A percentile compares a stretch with the other conserved stretches of the same genome.
phyloP scores from a whole-genome alignment of 129 eudicot species.

The Helianthus annuus region HanXRQr2.0-SUNRISE NC_035446.2:93596471-93596970 shows the following conservation, averaged over 20 bases:
- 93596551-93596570: no score
- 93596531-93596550: background rate
- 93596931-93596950: background rate
- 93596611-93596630: background rate
- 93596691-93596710: slow-evolving; percentile 8
- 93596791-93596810: slow-evolving; percentile 28
- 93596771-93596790: slow-evolving; percentile 18
- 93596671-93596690: slow-evolving; percentile 14
- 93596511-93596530: background rate
- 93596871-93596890: slow-evolving; percentile 31
- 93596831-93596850: slow-evolving; percentile 33
- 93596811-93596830: slow-evolving; percentile 1
- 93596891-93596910: background rate
- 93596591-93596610: no score
- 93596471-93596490: background rate
- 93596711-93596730: slow-evolving; percentile 11
- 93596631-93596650: background rate
- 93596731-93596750: slow-evolving; percentile 25
- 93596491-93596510: background rate
- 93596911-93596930: slow-evolving; percentile 1
- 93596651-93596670: background rate
- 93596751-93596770: slow-evolving; percentile 16
- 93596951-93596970: slow-evolving; percentile 18
- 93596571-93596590: no score
- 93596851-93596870: slow-evolving; percentile 21